These are phyloP conservation scores for Gastrodia elata DNA, from an alignment of 106 monocot genomes.

Conservation along the genomic window DNA sequence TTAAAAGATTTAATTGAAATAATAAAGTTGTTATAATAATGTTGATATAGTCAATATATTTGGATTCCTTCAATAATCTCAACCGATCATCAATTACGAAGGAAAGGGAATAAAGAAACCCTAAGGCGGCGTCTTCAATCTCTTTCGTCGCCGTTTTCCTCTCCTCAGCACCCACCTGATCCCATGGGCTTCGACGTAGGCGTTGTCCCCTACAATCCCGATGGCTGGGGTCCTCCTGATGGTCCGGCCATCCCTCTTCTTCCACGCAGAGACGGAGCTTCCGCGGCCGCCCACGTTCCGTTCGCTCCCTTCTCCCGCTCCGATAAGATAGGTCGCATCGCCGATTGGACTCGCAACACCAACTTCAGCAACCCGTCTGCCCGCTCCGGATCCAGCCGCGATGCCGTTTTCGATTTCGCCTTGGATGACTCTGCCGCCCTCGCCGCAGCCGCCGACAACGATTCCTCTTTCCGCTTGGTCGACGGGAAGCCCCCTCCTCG, in stretches of 20 bases:
- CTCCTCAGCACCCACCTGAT: background rate
- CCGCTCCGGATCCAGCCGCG: constrained; percentile 7
- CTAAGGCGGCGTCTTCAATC: background rate
- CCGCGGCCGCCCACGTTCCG: constrained; percentile 37
- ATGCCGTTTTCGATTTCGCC: constrained; percentile 27
- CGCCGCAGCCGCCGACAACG: constrained; percentile 31
- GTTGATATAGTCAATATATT: no score
- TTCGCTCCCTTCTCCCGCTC: constrained; percentile 98
- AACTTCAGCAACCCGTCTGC: constrained; percentile 3
- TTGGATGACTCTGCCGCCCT: constrained; percentile 49
- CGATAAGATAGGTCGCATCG: constrained; percentile 90
- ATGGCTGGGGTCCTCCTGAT: constrained; percentile 94
- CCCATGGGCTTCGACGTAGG: constrained; percentile 77
- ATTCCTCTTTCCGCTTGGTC: constrained; percentile 86
- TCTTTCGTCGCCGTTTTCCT: no score
- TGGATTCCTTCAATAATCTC: no score
- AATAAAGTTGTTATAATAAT: no score
- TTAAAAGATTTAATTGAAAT: no score
- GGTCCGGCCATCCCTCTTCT: constrained; percentile 32
- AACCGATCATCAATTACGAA: no score
- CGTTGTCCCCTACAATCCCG: constrained; percentile 84
- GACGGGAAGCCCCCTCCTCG: constrained; percentile 90
- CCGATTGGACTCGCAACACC: constrained; percentile 87
- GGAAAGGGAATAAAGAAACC: background rate
- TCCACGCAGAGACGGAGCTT: constrained; percentile 4